These are phyloP conservation scores for Fomitopsis palustris DNA, from an alignment of 1,284 basidiomycete species.

Conservation along the genomic window DNA sequence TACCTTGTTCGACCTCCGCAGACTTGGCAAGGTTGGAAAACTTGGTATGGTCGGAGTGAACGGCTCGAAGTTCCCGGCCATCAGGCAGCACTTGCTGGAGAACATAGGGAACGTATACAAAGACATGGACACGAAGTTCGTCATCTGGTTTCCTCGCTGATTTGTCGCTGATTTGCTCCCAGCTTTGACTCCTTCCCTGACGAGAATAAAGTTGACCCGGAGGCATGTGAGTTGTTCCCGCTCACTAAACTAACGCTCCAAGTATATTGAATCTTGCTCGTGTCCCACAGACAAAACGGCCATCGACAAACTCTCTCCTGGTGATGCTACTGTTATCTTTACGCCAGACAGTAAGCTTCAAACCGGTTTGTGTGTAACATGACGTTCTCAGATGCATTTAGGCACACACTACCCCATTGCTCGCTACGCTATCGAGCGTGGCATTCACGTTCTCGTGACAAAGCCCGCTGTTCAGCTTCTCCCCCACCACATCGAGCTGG, in stretches of 20 bases:
- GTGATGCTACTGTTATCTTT: constrained; percentile 87
- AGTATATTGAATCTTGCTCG: constrained; percentile 5
- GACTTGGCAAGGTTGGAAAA: constrained; percentile 75
- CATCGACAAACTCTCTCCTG: constrained; percentile 75
- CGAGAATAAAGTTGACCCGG: constrained; percentile 63
- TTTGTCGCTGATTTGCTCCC: constrained; percentile 6
- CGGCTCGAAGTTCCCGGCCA: constrained; percentile 83
- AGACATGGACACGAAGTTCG: constrained; percentile 80
- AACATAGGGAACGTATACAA: constrained; percentile 86
- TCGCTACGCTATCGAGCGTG: constrained; percentile 79
- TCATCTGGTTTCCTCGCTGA: neutral
- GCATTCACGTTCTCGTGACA: constrained; percentile 87
- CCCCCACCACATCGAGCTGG: constrained; percentile 76
- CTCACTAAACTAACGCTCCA: constrained; percentile 4
- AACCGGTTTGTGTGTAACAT: constrained; percentile 4
- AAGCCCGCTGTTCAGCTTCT: constrained; percentile 90
- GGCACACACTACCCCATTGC: constrained; percentile 87
- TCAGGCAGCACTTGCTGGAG: constrained; percentile 75
- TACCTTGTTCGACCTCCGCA: constrained; percentile 86
- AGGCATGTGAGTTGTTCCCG: constrained; percentile 64
- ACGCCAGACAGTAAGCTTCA: constrained; percentile 72
- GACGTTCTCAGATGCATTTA: constrained; percentile 24
- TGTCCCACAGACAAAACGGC: constrained; percentile 70
- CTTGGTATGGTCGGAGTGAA: constrained; percentile 83
- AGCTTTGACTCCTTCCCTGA: constrained; percentile 83